Conservation (phyloP, 306 rosid genomes). For the Trifolium pratense region DNA sequence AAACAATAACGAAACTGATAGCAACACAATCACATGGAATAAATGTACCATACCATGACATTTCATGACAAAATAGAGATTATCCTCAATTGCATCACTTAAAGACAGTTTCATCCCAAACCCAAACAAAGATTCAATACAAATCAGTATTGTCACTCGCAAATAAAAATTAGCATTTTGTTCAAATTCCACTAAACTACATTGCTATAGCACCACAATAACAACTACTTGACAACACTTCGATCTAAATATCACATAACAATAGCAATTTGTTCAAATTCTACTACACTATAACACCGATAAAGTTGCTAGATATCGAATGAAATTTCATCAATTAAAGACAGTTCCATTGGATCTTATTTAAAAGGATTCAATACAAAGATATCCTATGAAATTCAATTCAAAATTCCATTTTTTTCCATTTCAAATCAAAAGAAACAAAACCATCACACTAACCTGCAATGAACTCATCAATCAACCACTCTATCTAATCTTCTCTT, state of each 20-base stretch:
- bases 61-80: background rate
- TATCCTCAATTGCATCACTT: background rate
- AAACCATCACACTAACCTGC: conserved; percentile 10
- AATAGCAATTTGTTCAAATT: background rate
- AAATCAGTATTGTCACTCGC: background rate
- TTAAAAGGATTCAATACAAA: background rate
- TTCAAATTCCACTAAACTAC: background rate
- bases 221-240: background rate
- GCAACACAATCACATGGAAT: background rate
- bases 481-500: conserved; percentile 67
- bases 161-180: too few species aligned
- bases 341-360: conserved; percentile 11
- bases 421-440: conserved; percentile 9
- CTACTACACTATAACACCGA: background rate
- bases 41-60: background rate
- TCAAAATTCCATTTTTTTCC: background rate
- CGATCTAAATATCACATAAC: background rate
- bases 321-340: background rate
- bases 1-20: background rate
- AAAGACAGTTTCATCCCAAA: conserved; percentile 15
- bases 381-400: background rate
- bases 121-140: conserved; percentile 2
- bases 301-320: background rate
- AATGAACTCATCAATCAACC: conserved; percentile 23
- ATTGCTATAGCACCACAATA: background rate